Conservation (phyloP, 768 basidiomycete genomes). For the Suillus variegatus region DNA sequence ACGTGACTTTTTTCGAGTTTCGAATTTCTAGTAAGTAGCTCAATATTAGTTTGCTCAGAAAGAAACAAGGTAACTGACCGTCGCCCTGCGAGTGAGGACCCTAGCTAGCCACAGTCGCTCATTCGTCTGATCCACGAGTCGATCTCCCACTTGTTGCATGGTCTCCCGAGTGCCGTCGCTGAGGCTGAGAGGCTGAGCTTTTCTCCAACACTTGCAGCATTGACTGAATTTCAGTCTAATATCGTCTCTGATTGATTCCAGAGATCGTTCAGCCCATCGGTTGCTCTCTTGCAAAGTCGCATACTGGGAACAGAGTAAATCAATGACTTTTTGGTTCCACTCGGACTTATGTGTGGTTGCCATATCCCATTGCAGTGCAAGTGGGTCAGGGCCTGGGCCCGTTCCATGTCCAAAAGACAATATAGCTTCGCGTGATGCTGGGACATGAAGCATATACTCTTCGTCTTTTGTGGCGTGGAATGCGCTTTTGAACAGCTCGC, state of each 20-base stretch:
- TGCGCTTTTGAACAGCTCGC: not conserved
- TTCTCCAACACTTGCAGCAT: not conserved
- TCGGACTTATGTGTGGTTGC: not conserved
- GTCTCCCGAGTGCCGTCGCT: not conserved
- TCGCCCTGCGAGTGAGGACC: not conserved
- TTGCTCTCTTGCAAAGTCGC: not conserved
- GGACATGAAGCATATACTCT: not conserved
- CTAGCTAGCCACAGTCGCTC: not conserved
- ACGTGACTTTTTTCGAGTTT: not conserved
- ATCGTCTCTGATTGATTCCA: not conserved
- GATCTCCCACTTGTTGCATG: constrained; percentile 1
- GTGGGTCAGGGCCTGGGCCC: not conserved
- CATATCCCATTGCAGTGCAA: not conserved
- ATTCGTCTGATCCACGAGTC: not conserved
- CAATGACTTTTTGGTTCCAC: not conserved
- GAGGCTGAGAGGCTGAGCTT: not conserved
- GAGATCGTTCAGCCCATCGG: not conserved
- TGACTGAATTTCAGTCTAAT: not conserved
- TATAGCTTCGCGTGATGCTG: not conserved
- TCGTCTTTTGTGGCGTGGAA: not conserved
- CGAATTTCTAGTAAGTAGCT: not conserved
- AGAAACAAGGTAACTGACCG: not conserved
- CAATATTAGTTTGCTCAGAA: not conserved
- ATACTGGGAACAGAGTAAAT: not conserved
- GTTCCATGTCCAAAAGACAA: not conserved